Evolutionary conservation across 768 basidiomycete species (phyloP).

Genomic region (Termitomyces sp.): DNA sequence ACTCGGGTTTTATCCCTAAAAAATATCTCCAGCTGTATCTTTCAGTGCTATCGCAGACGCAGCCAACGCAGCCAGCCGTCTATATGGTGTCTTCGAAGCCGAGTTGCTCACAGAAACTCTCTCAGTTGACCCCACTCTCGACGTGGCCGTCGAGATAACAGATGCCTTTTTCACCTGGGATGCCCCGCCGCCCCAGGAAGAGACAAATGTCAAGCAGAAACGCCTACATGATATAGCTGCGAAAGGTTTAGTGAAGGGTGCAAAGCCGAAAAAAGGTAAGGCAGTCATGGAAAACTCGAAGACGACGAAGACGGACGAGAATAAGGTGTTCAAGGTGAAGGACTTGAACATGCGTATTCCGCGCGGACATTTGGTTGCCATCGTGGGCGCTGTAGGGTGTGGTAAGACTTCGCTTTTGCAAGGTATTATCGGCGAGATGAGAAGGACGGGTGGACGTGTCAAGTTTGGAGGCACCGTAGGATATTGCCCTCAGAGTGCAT

Average conservation of each 20-base stretch:
- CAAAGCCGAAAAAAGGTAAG: conserved; percentile 31
- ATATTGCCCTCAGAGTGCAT: conserved; percentile 85
- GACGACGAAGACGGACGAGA: conserved; percentile 31
- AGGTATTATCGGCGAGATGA: conserved; percentile 83
- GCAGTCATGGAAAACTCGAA: conserved; percentile 17
- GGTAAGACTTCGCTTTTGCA: conserved; percentile 73
- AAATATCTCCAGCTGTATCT: conserved; percentile 50
- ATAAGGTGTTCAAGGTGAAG: conserved; percentile 58
- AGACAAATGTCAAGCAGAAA: conserved; percentile 32
- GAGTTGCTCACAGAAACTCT: conserved; percentile 67
- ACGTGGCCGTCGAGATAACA: conserved; percentile 65
- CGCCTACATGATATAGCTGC: conserved; percentile 1
- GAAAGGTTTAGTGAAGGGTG: conserved; percentile 19
- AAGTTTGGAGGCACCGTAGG: conserved; percentile 74
- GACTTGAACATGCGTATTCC: conserved; percentile 70
- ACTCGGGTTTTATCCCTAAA: conserved; percentile 5
- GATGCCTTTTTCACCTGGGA: conserved; percentile 88
- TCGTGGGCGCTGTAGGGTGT: conserved; percentile 80
- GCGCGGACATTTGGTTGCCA: conserved; percentile 74
- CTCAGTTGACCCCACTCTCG: conserved; percentile 49
- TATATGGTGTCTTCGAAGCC: conserved; percentile 81
- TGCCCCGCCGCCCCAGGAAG: conserved; percentile 53
- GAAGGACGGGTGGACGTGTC: conserved; percentile 61
- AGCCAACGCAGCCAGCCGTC: conserved; percentile 71
- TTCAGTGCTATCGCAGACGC: conserved; percentile 86